phyloP scores from a whole-genome alignment of 1,139 yeast genomes.

The Zygosaccharomyces pseudobailii region DNA sequence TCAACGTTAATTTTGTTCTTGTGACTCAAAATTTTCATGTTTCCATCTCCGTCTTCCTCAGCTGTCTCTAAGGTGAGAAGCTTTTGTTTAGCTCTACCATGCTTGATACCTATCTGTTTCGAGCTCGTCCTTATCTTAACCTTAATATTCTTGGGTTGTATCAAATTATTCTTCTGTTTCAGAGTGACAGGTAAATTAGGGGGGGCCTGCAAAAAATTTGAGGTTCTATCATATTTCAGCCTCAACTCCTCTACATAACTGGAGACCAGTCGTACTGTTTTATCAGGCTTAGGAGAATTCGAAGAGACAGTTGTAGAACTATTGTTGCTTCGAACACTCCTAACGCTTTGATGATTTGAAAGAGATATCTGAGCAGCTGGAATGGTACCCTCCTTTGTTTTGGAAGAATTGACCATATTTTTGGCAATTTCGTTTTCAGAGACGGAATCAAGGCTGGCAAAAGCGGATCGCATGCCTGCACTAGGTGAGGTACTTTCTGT shows the following conservation, averaged over 20 bases:
- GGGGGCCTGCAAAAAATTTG: constrained; percentile 33
- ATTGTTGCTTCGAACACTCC: constrained; percentile 3
- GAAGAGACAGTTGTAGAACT: constrained; percentile 10
- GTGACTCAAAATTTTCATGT: constrained; percentile 5
- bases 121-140: constrained; percentile 35
- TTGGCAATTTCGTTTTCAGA: background rate
- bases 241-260: constrained; percentile 34
- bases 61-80: constrained; percentile 32
- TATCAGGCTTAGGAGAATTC: constrained; percentile 20
- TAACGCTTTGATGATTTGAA: constrained; percentile 7
- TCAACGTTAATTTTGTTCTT: constrained; percentile 21
- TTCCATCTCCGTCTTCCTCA: constrained; percentile 20
- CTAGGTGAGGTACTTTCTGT: background rate
- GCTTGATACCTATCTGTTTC: constrained; percentile 35
- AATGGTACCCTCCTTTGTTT: background rate
- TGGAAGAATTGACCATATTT: background rate
- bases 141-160: constrained; percentile 33
- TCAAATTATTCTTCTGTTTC: constrained; percentile 31
- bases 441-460: background rate
- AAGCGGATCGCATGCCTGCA: constrained; percentile 2
- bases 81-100: constrained; percentile 35
- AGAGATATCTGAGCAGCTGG: background rate
- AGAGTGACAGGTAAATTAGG: constrained; percentile 32
- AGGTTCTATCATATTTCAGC: constrained; percentile 30
- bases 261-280: constrained; percentile 28